A percentile compares a stretch with the other conserved stretches of the same genome.
These are phyloP conservation scores for Dactylellina drechsleri DNA, from an alignment of 2,329 filamentous ascomycete genomes.

Conservation along the genomic window DNA sequence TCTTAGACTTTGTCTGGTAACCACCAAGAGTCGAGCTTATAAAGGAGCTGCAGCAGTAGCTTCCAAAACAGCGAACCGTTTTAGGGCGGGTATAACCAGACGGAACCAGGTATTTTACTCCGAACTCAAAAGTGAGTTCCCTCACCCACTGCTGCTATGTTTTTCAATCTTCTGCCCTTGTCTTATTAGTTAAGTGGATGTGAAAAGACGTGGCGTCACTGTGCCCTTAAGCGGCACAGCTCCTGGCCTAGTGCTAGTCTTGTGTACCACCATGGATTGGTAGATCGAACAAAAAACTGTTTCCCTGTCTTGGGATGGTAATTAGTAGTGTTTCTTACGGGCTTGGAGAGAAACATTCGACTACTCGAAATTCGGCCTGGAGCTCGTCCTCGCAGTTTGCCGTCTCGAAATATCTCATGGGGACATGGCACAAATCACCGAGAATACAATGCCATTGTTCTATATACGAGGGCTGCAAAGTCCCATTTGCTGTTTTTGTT, in stretches of 20 bases:
- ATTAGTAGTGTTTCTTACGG: constrained; percentile 35
- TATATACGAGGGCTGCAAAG: constrained; percentile 50
- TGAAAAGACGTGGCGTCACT: constrained; percentile 50
- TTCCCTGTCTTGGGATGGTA: constrained; percentile 41
- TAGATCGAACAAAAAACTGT: constrained; percentile 32
- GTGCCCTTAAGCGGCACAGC: constrained; percentile 53
- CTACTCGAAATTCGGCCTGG: constrained; percentile 29
- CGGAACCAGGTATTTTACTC: constrained; percentile 20
- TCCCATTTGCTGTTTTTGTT: background rate
- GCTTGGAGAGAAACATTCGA: constrained; percentile 4
- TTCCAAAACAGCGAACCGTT: constrained; percentile 20
- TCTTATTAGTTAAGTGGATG: constrained; percentile 35
- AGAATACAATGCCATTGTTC: constrained; percentile 48
- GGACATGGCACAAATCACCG: constrained; percentile 42
- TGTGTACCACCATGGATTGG: constrained; percentile 40
- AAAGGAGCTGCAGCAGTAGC: constrained; percentile 30
- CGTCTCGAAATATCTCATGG: constrained; percentile 42
- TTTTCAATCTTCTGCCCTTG: constrained; percentile 33
- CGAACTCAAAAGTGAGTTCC: constrained; percentile 34
- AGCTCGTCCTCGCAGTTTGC: constrained; percentile 34
- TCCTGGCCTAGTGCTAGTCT: constrained; percentile 25
- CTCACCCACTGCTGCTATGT: constrained; percentile 20
- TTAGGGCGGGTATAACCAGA: constrained; percentile 32
- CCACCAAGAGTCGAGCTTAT: background rate
- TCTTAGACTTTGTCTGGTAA: background rate